A percentile compares a stretch with the other conserved stretches of the same genome.
phyloP scores from a whole-genome alignment of 257 asterid genomes.

The Pogostemon cablin region DNA sequence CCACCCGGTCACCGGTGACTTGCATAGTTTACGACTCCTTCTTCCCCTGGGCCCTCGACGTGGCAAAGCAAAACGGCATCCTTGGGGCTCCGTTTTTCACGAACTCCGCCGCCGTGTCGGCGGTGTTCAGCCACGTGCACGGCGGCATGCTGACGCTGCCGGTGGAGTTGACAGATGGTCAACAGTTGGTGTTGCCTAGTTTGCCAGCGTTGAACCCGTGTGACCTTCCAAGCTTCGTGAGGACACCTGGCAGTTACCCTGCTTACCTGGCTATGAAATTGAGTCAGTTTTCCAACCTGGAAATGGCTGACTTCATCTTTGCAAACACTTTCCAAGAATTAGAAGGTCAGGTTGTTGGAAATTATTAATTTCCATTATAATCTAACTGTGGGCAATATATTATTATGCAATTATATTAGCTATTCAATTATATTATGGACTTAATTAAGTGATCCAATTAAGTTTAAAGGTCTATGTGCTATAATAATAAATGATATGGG shows the following conservation, averaged over 20 bases:
- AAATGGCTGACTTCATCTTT: slow-evolving; percentile 59
- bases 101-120: slow-evolving; percentile 58
- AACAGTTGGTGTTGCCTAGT: slow-evolving; percentile 53
- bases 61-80: slow-evolving; percentile 49
- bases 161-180: slow-evolving; percentile 29
- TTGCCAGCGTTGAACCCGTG: slow-evolving; percentile 50
- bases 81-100: slow-evolving; percentile 73
- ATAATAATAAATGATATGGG: too few relatives aligned
- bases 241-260: slow-evolving; percentile 64
- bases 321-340: slow-evolving; percentile 50
- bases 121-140: slow-evolving; percentile 55
- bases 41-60: slow-evolving; percentile 80
- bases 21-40: slow-evolving; percentile 64
- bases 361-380: too few relatives aligned
- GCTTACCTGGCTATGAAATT: slow-evolving; percentile 67
- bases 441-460: too few relatives aligned
- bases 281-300: slow-evolving; percentile 61
- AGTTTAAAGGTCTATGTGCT: too few relatives aligned
- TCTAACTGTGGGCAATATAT: too few relatives aligned
- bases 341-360: slow-evolving; percentile 46
- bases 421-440: too few relatives aligned
- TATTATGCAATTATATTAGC: too few relatives aligned
- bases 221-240: slow-evolving; percentile 63
- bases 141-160: slow-evolving; percentile 50
- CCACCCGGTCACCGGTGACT: slow-evolving; percentile 36